Percentiles rank a stretch among this genome's conserved stretches.
phyloP scores from a whole-genome alignment of 192 early-diverging fungal genomes.

The Backusella circina region DNA sequence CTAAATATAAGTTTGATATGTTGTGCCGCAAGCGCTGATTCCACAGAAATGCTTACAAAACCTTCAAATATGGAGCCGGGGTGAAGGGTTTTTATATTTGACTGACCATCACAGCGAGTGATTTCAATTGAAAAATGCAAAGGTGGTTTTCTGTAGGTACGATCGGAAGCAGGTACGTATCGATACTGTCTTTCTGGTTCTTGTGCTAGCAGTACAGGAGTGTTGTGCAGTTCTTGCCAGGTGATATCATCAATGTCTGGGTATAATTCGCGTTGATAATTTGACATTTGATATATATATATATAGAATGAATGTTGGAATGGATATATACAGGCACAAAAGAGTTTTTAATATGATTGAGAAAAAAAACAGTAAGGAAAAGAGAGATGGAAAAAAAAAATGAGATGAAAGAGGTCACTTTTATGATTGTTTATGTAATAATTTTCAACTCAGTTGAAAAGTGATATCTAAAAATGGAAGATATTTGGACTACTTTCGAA shows the following conservation, averaged over 20 bases:
- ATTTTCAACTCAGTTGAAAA: neutral
- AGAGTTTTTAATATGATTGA: neutral
- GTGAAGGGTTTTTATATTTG: neutral
- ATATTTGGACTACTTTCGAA: neutral
- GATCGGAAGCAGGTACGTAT: neutral
- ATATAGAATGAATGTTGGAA: neutral
- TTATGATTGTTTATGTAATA: neutral
- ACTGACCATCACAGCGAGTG: neutral
- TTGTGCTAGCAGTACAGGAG: neutral
- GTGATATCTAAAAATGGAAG: neutral
- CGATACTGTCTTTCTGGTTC: neutral
- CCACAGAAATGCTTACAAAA: slow-evolving; percentile 4
- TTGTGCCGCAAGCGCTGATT: slow-evolving; percentile 13
- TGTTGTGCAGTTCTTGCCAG: neutral
- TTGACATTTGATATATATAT: neutral
- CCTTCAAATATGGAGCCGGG: slow-evolving; percentile 23
- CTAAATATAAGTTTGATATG: slow-evolving; percentile 24
- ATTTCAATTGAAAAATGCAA: neutral
- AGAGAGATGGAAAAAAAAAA: neutral
- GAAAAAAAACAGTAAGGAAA: neutral
- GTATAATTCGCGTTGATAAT: neutral
- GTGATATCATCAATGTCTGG: neutral
- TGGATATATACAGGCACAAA: slow-evolving; percentile 1
- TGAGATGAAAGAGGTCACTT: neutral
- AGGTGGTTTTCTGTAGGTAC: neutral